Evolutionary conservation across 2,329 filamentous ascomycete species (phyloP), one percentile per base, ranked within the genome.

Genomic region (Penicillium psychrosexuale): DNA sequence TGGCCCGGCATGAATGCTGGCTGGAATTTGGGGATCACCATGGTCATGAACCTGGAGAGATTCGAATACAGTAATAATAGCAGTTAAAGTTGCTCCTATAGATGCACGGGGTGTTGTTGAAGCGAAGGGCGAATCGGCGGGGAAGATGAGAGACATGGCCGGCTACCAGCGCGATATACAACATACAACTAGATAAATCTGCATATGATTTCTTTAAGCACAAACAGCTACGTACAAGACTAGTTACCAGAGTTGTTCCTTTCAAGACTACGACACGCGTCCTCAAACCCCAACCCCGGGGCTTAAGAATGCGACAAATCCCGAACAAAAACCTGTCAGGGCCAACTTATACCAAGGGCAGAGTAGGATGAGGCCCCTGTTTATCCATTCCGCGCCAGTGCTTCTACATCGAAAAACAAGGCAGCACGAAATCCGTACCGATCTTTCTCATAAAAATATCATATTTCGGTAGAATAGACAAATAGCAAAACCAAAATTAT

Each of bases 211-310:
- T n/a, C 5, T n/a, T 24, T 5, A 11, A 5, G 12, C 8, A 24
- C 7, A n/a, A 6, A 8, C 17, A 15, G 12, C 12, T 24, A n/a
- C 8, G 17, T 33, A n/a, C 8, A 12, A 24, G 8, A 3, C 11
- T 33, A 19, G n/a, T 27, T 5, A 34, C 15, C 13, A 24, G 12
- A 9, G 8, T 15, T 24, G 3, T 17, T 42, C 6, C 4, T 0
- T 31, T 36, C 30, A n/a, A 30, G n/a, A n/a, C n/a, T n/a, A n/a
- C 66, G 56, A 63, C 58, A 68, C 66, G 65, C 65, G 66, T 66
- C 56, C 56, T 17, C 39, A 38, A 39, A 40, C 34, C 12, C 15
- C 46, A 37, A 27, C 9, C 3, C 27, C 39, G 37, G 8, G n/a
- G 3, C 37, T 8, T 34, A 28, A 55, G 61, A 64, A 62, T 64